Base-by-base conservation (phyloP, 768 basidiomycete genomes). In the Boletales sp. region DNA sequence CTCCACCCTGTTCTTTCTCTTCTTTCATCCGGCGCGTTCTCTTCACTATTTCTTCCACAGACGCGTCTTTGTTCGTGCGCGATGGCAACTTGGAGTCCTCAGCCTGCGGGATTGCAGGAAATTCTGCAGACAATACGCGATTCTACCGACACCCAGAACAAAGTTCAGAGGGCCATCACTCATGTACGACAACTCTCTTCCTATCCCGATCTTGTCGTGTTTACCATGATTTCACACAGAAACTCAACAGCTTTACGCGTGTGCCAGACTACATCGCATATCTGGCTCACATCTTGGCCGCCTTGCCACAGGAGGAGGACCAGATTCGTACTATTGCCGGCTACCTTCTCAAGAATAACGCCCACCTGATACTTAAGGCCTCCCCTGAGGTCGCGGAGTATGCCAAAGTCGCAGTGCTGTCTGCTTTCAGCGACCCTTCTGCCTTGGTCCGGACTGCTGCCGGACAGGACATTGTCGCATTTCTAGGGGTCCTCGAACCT, bases 341-440 rank as follows among this genome's bases (percentile, higher is more conserved):
- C 38, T 90, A 97, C 61, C 77, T 97, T 19, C 83, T 99, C 70
- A 99, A 99, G 83, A 98, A 99, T 71, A 94, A 93, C 62, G 81
- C 90, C 39, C 80, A 84, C 50, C 78, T 87, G 56, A 84, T 94
- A 65, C 75, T 93, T 47, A 77, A 75, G 41, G 79, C 83, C 8
- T 73, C 83, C 19, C 74, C 77, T 15, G 80, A 84, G 41, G 86
- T 93, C 18, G 75, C 80, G 29, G 74, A 81, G 43, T 90, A 84
- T 63, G 82, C 89, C 56, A 90, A 94, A 70, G 72, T 72, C 29
- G 80, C 86, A 40, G 81, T 92, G 29, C 81, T 94, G 7, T 77
- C 82, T 55, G 89, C 90, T 14, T 97, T 97, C 71, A 79, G 74
- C 57, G 90, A 94, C 69, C 69, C 77, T 21, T 85, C 87, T 52